Evolutionary conservation across 2,329 filamentous ascomycete genomes (phyloP).

Genomic region (Venturia oleaginea): DNA sequence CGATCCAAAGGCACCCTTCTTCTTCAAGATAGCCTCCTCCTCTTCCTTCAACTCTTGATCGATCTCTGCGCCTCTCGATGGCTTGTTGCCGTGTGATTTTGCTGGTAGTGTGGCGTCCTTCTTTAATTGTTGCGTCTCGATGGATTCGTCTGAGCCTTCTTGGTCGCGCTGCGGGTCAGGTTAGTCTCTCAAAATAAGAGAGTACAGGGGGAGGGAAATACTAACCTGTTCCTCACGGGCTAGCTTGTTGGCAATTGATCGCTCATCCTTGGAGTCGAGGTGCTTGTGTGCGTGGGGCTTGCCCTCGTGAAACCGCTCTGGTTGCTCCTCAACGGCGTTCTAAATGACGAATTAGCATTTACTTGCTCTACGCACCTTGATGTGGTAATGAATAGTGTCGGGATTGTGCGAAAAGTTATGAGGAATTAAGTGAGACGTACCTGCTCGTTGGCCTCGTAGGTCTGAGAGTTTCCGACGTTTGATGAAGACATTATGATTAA

Average conservation of each 20-base stretch:
- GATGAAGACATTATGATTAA: conserved; percentile 44
- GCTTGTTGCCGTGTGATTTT: conserved; percentile 59
- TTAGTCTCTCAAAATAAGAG: conserved; percentile 37
- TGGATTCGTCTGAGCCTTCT: conserved; percentile 58
- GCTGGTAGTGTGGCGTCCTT: conserved; percentile 51
- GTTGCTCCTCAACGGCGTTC: conserved; percentile 27
- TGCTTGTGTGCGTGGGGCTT: conserved; percentile 57
- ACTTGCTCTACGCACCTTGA: too few relatives aligned
- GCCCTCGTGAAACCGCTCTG: conserved; percentile 62
- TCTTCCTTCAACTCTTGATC: conserved; percentile 60
- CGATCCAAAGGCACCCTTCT: conserved; percentile 42
- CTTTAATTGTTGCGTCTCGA: conserved; percentile 28
- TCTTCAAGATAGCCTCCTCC: conserved; percentile 54
- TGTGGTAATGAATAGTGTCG: too few relatives aligned
- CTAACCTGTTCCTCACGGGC: conserved; percentile 48
- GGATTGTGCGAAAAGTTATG: too few relatives aligned
- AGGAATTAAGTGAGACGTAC: too few relatives aligned
- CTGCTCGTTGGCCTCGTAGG: conserved; percentile 75
- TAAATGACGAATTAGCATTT: background rate
- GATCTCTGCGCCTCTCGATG: conserved; percentile 61
- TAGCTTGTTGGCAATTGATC: conserved; percentile 62
- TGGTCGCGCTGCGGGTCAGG: conserved; percentile 22
- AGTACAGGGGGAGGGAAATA: conserved; percentile 22
- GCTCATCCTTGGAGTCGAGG: conserved; percentile 66
- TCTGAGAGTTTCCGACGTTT: conserved; percentile 53